These are phyloP conservation scores for Linum lewisii DNA, from an alignment of 345 rosid species.

Conservation along the genomic window DNA sequence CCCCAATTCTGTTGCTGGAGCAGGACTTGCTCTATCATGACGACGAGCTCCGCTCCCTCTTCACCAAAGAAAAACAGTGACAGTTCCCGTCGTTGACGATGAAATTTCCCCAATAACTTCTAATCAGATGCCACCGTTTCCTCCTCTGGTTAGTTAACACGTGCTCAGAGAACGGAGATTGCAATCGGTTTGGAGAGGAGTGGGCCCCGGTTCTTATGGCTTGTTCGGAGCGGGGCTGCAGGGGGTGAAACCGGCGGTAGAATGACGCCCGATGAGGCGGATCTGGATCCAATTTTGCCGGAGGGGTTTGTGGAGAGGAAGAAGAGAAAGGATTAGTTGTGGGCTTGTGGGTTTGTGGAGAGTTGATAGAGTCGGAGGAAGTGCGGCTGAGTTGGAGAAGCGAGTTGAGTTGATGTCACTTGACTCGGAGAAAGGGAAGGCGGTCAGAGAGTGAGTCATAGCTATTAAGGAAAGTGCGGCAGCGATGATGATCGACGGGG, in stretches of 20 bases:
- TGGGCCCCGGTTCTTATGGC: constrained; percentile 37
- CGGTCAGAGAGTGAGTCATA: too few relatives aligned
- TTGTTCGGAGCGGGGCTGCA: constrained; percentile 25
- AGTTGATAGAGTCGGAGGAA: constrained; percentile 23
- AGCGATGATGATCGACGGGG: too few relatives aligned
- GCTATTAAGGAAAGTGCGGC: too few relatives aligned
- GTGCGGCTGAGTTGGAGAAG: too few relatives aligned
- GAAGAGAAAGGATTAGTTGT: constrained; percentile 34
- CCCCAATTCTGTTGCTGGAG: constrained; percentile 33
- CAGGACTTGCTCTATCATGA: constrained; percentile 78
- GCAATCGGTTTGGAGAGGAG: constrained; percentile 38
- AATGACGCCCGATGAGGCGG: constrained; percentile 7
- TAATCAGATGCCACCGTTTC: constrained; percentile 20
- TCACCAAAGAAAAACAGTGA: constrained; percentile 46
- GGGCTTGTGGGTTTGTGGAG: constrained; percentile 42
- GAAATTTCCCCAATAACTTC: constrained; percentile 26
- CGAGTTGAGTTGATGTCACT: too few relatives aligned
- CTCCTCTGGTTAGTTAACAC: constrained; percentile 13
- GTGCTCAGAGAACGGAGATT: constrained; percentile 29
- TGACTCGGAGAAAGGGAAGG: too few relatives aligned
- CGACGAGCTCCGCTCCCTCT: constrained; percentile 58
- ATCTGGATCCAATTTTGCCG: constrained; percentile 21
- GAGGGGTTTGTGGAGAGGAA: constrained; percentile 30
- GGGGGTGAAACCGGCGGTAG: constrained; percentile 1
- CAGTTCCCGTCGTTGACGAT: too few relatives aligned